These are phyloP conservation scores for Sugiyamaella chiloensis DNA, from an alignment of 805 yeast genomes.

Conservation along the genomic window DNA sequence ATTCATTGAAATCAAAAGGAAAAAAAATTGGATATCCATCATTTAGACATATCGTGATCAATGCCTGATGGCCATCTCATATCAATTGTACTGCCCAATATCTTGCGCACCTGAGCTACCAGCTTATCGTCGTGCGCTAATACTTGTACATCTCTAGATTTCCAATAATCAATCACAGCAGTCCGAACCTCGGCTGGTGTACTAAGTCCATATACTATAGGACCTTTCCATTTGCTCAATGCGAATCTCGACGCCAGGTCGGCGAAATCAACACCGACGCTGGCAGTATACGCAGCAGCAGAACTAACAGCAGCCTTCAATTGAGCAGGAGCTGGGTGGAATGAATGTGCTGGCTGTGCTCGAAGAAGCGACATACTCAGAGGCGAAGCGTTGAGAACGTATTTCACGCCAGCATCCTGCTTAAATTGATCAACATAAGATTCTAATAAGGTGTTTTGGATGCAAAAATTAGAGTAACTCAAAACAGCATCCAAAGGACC, in stretches of 20 bases:
- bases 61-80: conserved; percentile 65
- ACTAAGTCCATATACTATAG: conserved; percentile 78
- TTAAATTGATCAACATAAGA: conserved; percentile 40
- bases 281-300: conserved; percentile 48
- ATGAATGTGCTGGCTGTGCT: conserved; percentile 59
- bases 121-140: conserved; percentile 43
- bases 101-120: conserved; percentile 42
- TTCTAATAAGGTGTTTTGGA: conserved; percentile 65
- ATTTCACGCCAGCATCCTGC: conserved; percentile 50
- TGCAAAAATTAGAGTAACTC: conserved; percentile 76
- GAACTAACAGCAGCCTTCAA: conserved; percentile 45
- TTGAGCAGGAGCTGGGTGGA: conserved; percentile 75
- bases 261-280: conserved; percentile 60
- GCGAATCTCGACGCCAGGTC: conserved; percentile 80
- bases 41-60: conserved; percentile 19
- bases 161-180: conserved; percentile 59
- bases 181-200: conserved; percentile 56
- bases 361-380: conserved; percentile 83
- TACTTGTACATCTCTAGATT: conserved; percentile 38
- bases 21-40: background rate
- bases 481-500: conserved; percentile 64
- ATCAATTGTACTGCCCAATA: conserved; percentile 53
- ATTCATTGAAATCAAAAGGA: no score
- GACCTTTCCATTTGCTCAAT: conserved; percentile 59
- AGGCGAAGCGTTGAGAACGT: conserved; percentile 78